A percentile compares a stretch with the other conserved stretches of the same genome.
Evolutionary conservation across 2,329 filamentous ascomycete species (phyloP).

Genomic region (Fusarium chuoi): DNA sequence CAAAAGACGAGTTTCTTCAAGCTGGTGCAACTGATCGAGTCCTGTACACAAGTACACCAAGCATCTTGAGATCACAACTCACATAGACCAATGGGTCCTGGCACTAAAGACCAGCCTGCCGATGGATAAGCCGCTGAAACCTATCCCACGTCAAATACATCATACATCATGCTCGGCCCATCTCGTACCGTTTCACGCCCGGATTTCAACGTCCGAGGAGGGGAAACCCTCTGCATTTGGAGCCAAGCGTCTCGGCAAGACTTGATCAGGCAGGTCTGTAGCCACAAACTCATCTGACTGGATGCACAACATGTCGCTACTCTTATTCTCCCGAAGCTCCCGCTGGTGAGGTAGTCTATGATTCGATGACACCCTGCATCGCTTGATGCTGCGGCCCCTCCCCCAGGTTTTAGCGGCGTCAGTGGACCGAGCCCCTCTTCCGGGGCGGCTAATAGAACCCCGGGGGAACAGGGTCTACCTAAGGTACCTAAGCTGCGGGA

Average conservation of each 20-base stretch:
- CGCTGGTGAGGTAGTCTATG: constrained; percentile 9
- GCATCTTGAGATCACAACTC: background rate
- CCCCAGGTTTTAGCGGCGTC: constrained; percentile 37
- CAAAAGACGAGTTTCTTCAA: background rate
- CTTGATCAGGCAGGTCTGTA: constrained; percentile 22
- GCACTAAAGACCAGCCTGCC: background rate
- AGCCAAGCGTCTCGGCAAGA: constrained; percentile 27
- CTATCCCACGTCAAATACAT: constrained; percentile 12
- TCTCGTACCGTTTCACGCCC: constrained; percentile 18
- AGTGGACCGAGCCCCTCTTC: constrained; percentile 24
- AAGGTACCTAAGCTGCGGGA: constrained; percentile 1
- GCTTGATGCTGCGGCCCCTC: constrained; percentile 18
- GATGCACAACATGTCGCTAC: background rate
- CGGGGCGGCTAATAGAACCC: constrained; percentile 37
- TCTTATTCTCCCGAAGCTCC: constrained; percentile 27
- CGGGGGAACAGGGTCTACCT: constrained; percentile 18
- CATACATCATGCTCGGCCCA: constrained; percentile 28
- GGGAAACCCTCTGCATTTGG: constrained; percentile 7
- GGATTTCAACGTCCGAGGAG: constrained; percentile 29
- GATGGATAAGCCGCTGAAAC: background rate
- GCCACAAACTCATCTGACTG: background rate
- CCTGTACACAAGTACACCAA: background rate
- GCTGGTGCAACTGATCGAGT: background rate
- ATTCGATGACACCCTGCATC: constrained; percentile 28
- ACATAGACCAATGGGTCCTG: background rate